A percentile compares a stretch with the other conserved stretches of the same genome.
phyloP scores from a whole-genome alignment of 2,329 filamentous ascomycete genomes.

The Waltergamsia citrina region DNA sequence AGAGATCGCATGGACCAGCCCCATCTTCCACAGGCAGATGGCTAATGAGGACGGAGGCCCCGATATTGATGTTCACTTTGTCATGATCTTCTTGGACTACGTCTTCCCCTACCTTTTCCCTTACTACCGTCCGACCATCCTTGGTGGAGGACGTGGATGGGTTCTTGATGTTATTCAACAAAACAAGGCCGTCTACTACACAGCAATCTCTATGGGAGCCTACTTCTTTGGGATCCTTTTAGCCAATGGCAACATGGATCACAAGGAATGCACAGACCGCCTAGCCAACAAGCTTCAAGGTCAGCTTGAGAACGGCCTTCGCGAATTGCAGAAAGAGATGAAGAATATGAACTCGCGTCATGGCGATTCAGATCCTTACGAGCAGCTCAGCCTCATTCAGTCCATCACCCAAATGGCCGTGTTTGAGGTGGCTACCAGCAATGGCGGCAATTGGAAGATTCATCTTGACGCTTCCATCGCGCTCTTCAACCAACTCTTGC shows the following conservation, averaged over 20 bases:
- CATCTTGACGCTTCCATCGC: conserved; percentile 40
- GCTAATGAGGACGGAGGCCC: conserved; percentile 9
- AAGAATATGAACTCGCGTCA: conserved; percentile 20
- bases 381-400: conserved; percentile 32
- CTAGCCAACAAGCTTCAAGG: conserved; percentile 29
- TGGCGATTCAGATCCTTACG: conserved; percentile 16
- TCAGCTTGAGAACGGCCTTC: conserved; percentile 33
- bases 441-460: conserved; percentile 37
- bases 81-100: conserved; percentile 53
- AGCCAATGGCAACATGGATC: conserved; percentile 9
- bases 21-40: conserved; percentile 14
- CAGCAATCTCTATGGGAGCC: conserved; percentile 43
- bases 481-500: conserved; percentile 36
- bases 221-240: conserved; percentile 45
- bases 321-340: conserved; percentile 33
- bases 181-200: conserved; percentile 49
- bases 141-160: conserved; percentile 51
- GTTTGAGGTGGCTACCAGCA: conserved; percentile 37
- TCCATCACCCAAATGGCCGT: conserved; percentile 43
- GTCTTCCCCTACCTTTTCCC: conserved; percentile 55
- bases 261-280: conserved; percentile 13
- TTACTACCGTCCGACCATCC: conserved; percentile 47
- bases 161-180: conserved; percentile 45
- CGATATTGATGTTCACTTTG: conserved; percentile 27
- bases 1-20: conserved; percentile 15